Evolutionary conservation across 2,329 filamentous ascomycete species (phyloP).

Genomic region (Scopulariopsis brevicaulis): DNA sequence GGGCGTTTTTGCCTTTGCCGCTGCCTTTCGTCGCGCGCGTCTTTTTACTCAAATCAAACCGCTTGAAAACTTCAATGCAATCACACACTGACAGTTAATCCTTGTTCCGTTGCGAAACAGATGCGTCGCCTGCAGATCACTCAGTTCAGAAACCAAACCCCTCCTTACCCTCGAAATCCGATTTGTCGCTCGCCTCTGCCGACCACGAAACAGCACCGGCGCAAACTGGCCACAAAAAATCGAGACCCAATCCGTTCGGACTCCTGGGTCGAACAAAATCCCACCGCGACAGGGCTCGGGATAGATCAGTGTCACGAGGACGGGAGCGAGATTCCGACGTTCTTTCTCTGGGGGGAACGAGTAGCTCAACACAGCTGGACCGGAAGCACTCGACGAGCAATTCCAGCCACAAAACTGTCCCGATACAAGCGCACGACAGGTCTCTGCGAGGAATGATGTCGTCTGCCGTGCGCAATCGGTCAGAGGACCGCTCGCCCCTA

Average conservation of each 20-base stretch:
- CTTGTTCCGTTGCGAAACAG: slow-evolving; percentile 11
- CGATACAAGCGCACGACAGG: slow-evolving; percentile 38
- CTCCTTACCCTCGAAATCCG: slow-evolving; percentile 34
- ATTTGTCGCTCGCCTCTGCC: slow-evolving; percentile 38
- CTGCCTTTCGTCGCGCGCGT: not conserved
- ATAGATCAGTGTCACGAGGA: not conserved
- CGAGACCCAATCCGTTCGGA: slow-evolving; percentile 43
- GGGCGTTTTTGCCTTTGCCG: not conserved
- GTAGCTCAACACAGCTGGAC: slow-evolving; percentile 6
- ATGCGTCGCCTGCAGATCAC: slow-evolving; percentile 19
- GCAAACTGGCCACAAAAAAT: slow-evolving; percentile 24
- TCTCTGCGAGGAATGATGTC: slow-evolving; percentile 57
- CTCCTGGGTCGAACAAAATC: slow-evolving; percentile 40
- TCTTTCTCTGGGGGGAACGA: slow-evolving; percentile 4
- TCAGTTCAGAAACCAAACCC: slow-evolving; percentile 25
- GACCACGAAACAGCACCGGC: slow-evolving; percentile 27
- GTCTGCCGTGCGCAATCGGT: slow-evolving; percentile 56
- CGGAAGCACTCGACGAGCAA: slow-evolving; percentile 4
- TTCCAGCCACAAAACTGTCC: slow-evolving; percentile 24
- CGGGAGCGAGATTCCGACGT: not conserved
- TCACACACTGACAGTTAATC: slow-evolving; percentile 7
- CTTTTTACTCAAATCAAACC: not conserved
- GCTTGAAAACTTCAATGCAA: not conserved
- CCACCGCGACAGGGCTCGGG: slow-evolving; percentile 35
- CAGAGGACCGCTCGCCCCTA: slow-evolving; percentile 50